Evolutionary conservation across 345 rosid species (phyloP).

Genomic region (Eucalyptus tenuipes): DNA sequence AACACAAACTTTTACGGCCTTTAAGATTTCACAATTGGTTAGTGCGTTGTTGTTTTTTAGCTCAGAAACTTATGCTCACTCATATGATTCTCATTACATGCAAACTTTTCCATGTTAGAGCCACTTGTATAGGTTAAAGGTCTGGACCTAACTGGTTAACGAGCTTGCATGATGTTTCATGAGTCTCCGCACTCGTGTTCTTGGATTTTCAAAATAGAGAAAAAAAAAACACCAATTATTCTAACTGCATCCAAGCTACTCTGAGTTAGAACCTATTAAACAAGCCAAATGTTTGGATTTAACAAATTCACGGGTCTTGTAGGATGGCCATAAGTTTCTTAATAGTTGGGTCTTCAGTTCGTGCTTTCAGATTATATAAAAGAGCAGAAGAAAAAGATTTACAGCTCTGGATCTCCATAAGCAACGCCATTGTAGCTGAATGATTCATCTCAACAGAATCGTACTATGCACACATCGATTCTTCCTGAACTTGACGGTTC

Average conservation of each 20-base stretch:
- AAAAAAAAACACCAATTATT: background rate
- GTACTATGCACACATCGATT: background rate
- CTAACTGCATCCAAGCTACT: background rate
- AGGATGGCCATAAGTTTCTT: background rate
- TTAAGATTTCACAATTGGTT: background rate
- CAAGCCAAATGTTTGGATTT: background rate
- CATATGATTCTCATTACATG: background rate
- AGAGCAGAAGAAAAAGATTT: background rate
- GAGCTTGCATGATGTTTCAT: background rate
- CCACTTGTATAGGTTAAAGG: background rate
- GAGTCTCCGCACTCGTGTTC: rapidly evolving
- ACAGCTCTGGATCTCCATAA: background rate
- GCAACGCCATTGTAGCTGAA: background rate
- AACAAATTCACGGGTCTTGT: background rate
- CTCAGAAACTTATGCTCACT: background rate
- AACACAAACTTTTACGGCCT: background rate
- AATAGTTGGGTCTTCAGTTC: background rate
- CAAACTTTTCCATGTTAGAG: background rate
- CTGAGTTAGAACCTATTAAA: background rate
- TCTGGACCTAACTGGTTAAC: background rate
- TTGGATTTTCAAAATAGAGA: background rate
- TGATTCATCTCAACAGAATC: background rate
- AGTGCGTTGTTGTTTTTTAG: background rate
- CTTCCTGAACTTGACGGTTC: background rate
- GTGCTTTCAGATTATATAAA: background rate